phyloP scores from a whole-genome alignment of 139 green algal species.

The Auxenochlorella protothecoides region DNA sequence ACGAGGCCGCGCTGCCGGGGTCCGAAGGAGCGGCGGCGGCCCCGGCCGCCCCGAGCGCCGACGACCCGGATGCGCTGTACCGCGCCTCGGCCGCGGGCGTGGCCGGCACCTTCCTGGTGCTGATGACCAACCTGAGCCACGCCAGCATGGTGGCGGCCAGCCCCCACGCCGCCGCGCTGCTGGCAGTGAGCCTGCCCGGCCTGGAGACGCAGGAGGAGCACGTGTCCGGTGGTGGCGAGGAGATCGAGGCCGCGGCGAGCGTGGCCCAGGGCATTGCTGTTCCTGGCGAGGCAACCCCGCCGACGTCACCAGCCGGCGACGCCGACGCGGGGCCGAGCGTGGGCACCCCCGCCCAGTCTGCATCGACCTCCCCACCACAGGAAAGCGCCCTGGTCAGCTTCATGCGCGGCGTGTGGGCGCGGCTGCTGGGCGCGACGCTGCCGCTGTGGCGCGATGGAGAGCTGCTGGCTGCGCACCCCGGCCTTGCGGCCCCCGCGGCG shows the following conservation, averaged over 20 bases:
- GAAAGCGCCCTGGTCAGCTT: slow-evolving; percentile 11
- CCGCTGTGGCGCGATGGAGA: slow-evolving; percentile 59
- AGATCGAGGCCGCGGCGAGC: no score
- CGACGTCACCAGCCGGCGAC: slow-evolving; percentile 1
- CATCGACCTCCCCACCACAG: no score
- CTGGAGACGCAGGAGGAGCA: not conserved
- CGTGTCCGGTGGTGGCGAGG: no score
- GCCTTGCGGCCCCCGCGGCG: slow-evolving; percentile 26
- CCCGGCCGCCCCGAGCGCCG: not conserved
- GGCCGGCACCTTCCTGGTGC: slow-evolving; percentile 19
- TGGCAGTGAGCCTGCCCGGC: slow-evolving; percentile 39
- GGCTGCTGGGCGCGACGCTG: slow-evolving; percentile 50
- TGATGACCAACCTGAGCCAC: slow-evolving; percentile 55
- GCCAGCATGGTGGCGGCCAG: slow-evolving; percentile 36
- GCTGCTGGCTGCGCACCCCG: slow-evolving; percentile 9
- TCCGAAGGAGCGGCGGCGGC: not conserved
- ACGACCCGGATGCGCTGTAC: slow-evolving; percentile 3
- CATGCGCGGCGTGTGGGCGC: slow-evolving; percentile 36
- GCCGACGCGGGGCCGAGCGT: slow-evolving; percentile 12
- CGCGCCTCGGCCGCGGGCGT: slow-evolving; percentile 13
- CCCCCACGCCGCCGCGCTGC: slow-evolving; percentile 36
- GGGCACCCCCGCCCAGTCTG: no score
- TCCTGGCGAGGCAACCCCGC: no score
- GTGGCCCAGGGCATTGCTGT: no score
- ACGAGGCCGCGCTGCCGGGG: no score